Percentiles rank a stretch among this genome's conserved stretches.
Conservation (phyloP, 345 rosid genomes). For the Rubroshorea leprosula region DNA sequence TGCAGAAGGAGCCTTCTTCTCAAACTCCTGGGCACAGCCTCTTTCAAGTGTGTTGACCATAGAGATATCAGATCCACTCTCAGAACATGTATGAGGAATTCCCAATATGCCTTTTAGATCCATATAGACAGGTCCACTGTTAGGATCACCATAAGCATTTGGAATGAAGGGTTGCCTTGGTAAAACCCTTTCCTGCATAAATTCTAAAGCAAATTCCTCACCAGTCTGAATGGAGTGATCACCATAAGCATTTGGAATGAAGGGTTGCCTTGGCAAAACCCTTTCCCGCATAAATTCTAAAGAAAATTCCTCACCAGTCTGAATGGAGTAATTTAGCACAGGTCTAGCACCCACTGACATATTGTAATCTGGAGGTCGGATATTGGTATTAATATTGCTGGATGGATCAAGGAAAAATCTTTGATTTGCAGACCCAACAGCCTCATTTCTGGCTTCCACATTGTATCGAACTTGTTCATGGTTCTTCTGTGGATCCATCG, state of each 20-base stretch:
- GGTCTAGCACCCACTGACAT: constrained; percentile 28
- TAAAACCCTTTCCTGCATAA: constrained; percentile 70
- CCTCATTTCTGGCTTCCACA: constrained; percentile 40
- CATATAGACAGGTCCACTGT: constrained; percentile 47
- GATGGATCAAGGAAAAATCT: constrained; percentile 46
- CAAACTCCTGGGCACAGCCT: constrained; percentile 42
- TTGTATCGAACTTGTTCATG: constrained; percentile 35
- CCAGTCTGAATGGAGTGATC: constrained; percentile 85
- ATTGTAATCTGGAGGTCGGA: constrained; percentile 43
- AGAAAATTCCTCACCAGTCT: constrained; percentile 91
- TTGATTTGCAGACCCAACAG: constrained; percentile 43
- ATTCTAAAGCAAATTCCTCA: constrained; percentile 88
- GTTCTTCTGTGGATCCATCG: constrained; percentile 38
- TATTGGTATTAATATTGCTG: constrained; percentile 41
- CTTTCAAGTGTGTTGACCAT: constrained; percentile 38
- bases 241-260: constrained; percentile 28
- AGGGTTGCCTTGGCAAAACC: constrained; percentile 45
- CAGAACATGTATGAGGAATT: constrained; percentile 53
- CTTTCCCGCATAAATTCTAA: constrained; percentile 86
- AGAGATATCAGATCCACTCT: constrained; percentile 56
- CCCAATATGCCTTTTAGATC: constrained; percentile 62
- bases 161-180: constrained; percentile 42
- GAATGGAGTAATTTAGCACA: constrained; percentile 70
- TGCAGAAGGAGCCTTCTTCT: too few species aligned
- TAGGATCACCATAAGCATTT: constrained; percentile 32